Conservation (phyloP, 2,329 filamentous ascomycete genomes). For the Colletotrichum endophyticum region DNA sequence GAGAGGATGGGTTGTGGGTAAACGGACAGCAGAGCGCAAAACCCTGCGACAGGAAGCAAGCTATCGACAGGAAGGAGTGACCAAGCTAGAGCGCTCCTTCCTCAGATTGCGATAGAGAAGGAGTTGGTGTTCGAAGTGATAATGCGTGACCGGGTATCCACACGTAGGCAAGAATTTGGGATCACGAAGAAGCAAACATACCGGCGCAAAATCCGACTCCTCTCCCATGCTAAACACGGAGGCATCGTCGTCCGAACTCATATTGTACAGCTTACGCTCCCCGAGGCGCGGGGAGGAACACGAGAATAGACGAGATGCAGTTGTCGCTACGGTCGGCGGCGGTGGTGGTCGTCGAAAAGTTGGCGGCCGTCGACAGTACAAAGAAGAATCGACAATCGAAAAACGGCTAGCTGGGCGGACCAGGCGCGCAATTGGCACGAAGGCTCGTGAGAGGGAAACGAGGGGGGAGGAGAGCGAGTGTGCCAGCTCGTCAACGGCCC, state of each 20-base stretch:
- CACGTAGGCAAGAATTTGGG: neutral
- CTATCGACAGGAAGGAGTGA: neutral
- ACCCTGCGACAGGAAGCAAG: neutral
- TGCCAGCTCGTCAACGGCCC: slow-evolving; percentile 13
- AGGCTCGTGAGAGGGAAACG: neutral
- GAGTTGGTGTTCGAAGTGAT: neutral
- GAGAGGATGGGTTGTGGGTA: neutral
- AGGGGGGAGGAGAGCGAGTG: slow-evolving; percentile 6
- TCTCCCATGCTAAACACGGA: slow-evolving; percentile 42
- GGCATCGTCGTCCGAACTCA: slow-evolving; percentile 65
- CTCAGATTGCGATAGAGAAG: neutral
- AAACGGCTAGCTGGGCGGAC: slow-evolving; percentile 15
- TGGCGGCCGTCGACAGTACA: neutral
- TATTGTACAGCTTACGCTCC: slow-evolving; percentile 34
- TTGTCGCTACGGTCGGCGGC: neutral
- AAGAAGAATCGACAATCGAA: neutral
- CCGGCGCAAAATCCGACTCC: slow-evolving; percentile 46
- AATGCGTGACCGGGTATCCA: neutral
- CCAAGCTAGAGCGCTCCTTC: neutral
- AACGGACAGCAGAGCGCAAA: neutral
- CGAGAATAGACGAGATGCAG: neutral
- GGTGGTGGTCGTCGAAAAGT: neutral
- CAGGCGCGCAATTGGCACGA: slow-evolving; percentile 19
- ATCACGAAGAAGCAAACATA: slow-evolving; percentile 28
- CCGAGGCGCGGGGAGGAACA: slow-evolving; percentile 3